Percentiles rank a stretch among this genome's conserved stretches.
phyloP scores from a whole-genome alignment of 257 asterid genomes.

The Capsicum chinense region DNA sequence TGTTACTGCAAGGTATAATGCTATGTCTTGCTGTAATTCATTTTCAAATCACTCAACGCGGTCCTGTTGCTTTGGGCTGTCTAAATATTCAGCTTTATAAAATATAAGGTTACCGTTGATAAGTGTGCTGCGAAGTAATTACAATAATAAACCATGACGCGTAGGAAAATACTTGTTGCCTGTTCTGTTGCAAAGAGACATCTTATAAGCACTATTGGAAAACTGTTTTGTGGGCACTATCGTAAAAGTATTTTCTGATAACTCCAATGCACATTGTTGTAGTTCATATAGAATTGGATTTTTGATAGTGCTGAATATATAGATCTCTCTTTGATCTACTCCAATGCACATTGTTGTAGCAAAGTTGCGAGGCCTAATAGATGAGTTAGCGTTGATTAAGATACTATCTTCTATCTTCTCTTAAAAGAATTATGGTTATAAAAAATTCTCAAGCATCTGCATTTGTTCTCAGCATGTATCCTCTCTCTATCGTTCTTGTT shows the following conservation, averaged over 20 bases:
- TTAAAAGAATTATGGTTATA: not conserved
- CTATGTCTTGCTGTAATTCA: not conserved
- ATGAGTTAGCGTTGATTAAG: not conserved
- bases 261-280: not conserved
- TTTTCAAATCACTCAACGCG: not conserved
- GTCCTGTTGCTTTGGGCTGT: not conserved
- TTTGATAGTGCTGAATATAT: not conserved
- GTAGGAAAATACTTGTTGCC: not conserved
- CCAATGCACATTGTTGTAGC: not conserved
- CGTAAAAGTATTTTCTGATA: not conserved
- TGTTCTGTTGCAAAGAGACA: conserved; percentile 1
- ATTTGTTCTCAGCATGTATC: conserved; percentile 55
- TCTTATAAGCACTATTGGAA: not conserved
- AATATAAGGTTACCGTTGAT: not conserved
- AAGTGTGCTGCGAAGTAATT: not conserved
- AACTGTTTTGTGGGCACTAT: not conserved
- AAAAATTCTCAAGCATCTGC: not conserved
- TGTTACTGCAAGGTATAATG: conserved; percentile 69
- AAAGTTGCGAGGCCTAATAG: not conserved
- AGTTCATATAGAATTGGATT: not conserved
- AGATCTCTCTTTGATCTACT: not conserved
- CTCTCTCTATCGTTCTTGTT: conserved; percentile 81
- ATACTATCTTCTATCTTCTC: not conserved
- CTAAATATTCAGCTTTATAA: not conserved
- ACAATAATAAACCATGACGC: not conserved